Evolutionary conservation across 2,329 filamentous ascomycete species (phyloP).

Genomic region (Aspergillus sp.): DNA sequence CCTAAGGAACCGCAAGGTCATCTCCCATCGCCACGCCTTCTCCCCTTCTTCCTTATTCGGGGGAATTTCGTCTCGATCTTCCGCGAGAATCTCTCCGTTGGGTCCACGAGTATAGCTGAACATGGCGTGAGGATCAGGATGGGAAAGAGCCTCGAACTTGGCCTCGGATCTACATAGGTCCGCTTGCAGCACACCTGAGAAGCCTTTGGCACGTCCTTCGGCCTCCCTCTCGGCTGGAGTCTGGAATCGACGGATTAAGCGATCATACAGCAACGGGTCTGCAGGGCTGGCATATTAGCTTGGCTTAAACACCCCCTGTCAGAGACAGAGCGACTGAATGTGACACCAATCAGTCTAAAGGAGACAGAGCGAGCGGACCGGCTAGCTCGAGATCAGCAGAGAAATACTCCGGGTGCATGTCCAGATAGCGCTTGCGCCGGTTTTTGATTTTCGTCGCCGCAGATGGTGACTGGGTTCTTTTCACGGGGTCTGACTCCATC

Average conservation of each 20-base stretch:
- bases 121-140: conserved; percentile 54
- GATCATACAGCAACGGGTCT: conserved; percentile 82
- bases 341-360: conserved; percentile 19
- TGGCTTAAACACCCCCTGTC: conserved; percentile 12
- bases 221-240: conserved; percentile 70
- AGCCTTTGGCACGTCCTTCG: conserved; percentile 73
- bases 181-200: conserved; percentile 74
- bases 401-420: conserved; percentile 73
- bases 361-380: conserved; percentile 48
- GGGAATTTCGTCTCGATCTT: conserved; percentile 60
- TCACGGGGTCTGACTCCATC: conserved; percentile 5
- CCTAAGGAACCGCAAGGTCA: conserved; percentile 71
- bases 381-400: conserved; percentile 63
- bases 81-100: conserved; percentile 58
- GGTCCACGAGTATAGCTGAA: conserved; percentile 54
- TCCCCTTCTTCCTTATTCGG: conserved; percentile 66
- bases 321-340: conserved; percentile 8
- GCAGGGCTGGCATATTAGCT: conserved; percentile 33
- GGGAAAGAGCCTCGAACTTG: conserved; percentile 65
- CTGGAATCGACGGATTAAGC: conserved; percentile 75
- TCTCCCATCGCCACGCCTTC: conserved; percentile 69
- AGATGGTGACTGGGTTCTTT: conserved; percentile 30
- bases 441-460: conserved; percentile 65
- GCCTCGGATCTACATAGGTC: conserved; percentile 76
- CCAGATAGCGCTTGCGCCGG: conserved; percentile 74